Base-by-base conservation (phyloP, 73 alveolate genomes). In the Paramecium octaurelia region DNA sequence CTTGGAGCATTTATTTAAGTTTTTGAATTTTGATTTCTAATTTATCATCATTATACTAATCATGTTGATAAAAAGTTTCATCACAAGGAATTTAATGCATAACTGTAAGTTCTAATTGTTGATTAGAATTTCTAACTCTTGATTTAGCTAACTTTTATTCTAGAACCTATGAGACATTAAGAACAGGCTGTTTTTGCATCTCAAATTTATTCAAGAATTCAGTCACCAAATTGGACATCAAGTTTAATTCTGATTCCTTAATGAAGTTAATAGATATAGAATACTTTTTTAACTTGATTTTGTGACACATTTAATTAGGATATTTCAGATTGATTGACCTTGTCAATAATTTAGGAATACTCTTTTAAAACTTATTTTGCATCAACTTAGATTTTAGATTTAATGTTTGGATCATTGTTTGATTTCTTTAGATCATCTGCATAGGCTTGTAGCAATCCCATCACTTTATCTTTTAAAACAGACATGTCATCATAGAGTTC, bases 381-480 rank as follows among this genome's bases (percentile, higher is more conserved):
- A 80, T 80, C 91, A 18, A 40, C 29, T 80, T 80, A 44, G n/a
- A 80, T 80, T 80, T 80, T 40, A 23, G 70, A 80, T 80, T 80
- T 80, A 21, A 80, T 80, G 1, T 44, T 42, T 11, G 57, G 87
- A 43, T 44, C 91, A 80, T 80, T 24, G 14, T 46, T 44, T 11
- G 91, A 80, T 35, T 80, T 80, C 21, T 80, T 18, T 10, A 80
- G 31, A 43, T 80, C 91, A 42, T 80, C 91, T 24, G 91, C 70
- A 46, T 80, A 80, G 1, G 91, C 91, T 80, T 80, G 14, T 42
- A 80, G 18, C 27, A 80, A 80, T 18, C 91, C 91, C 91, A 80
- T 44, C 4, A 80, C 91, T 10, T 80, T 80, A 80, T 80, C 91
- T 46, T 80, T 80, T 44, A 80, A 35, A 3, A 80, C 91, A 2